Conservation (phyloP, 768 basidiomycete genomes). For the Hemileccinum rubropunctum region DNA sequence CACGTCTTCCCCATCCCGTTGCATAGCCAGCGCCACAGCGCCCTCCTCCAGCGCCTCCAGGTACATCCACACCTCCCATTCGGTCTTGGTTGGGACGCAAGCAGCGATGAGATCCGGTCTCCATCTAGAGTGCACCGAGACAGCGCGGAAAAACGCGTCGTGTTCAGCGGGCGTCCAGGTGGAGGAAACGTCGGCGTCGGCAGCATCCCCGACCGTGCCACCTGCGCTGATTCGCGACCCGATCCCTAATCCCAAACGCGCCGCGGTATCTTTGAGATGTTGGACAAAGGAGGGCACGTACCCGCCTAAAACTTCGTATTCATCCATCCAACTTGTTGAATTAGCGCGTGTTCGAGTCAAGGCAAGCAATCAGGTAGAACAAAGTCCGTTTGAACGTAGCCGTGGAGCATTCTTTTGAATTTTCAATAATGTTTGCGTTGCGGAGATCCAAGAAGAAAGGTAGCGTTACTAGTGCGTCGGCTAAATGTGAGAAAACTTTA, state of each 20-base stretch:
- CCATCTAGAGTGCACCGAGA: constrained; percentile 64
- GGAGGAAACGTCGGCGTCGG: background rate
- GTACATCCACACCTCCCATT: constrained; percentile 67
- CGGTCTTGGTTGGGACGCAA: constrained; percentile 61
- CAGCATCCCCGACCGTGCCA: background rate
- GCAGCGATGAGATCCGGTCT: constrained; percentile 76
- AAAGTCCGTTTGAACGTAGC: background rate
- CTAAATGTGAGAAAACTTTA: constrained; percentile 2
- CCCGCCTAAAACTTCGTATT: constrained; percentile 18
- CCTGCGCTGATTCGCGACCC: background rate
- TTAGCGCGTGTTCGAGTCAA: background rate
- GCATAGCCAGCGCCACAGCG: constrained; percentile 11
- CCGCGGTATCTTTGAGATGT: constrained; percentile 25
- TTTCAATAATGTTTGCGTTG: background rate
- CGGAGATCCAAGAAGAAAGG: background rate
- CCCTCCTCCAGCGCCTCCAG: constrained; percentile 47
- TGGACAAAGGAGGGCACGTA: constrained; percentile 26
- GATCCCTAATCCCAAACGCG: constrained; percentile 14
- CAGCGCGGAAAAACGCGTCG: constrained; percentile 65
- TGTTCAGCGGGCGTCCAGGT: constrained; percentile 72
- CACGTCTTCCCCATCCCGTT: constrained; percentile 10
- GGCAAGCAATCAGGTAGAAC: background rate
- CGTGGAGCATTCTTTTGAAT: constrained; percentile 16
- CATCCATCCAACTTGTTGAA: constrained; percentile 7
- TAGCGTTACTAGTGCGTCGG: background rate